Base-by-base conservation (phyloP, 441 rosid genomes). In the Biscutella laevigata region DNA sequence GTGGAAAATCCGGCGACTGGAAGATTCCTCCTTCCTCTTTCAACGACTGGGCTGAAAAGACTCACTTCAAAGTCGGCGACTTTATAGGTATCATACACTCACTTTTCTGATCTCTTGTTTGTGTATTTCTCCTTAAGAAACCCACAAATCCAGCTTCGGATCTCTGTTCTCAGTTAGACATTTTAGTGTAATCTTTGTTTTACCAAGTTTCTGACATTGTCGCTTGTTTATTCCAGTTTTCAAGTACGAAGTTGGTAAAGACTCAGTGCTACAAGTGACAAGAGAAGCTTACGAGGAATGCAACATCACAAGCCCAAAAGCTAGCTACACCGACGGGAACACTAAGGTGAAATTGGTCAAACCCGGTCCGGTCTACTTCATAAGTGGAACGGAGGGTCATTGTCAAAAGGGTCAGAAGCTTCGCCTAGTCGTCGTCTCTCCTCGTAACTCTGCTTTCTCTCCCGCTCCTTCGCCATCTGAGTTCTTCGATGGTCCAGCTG, bases 381-480 rank as follows among this genome's bases (percentile, higher is more conserved):
- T 91, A 30, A 92, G 95, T 54, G 98, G 95, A 58, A 83, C 78
- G 1, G 54, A 77, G 57, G 89, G 81, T n/a, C 88, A 75, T 55
- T 91, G 98, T 39, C 77, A 73, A 61, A 77, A 88, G 45, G 96
- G 98, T 3, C 87, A 91, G 79, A 88, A 83, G 76, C 38, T 92
- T 57, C 50, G 74, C 4, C 66, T 88, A 14, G 86, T 88, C 3
- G 95, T 76, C 7, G 34, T 84, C 65, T 54, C 74, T 8, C 65
- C 66, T 25, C 80, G 71, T 63, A 58, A 42, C 40, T 69, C 59
- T 39, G 78, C 47, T 21, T 61, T 75, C 58, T 73, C 97, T 60
- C 97, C 95, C 0, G 91, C 95, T 7, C 94, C 95, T 42, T 70
- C 95, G 4, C 96, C 96, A n/a, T n/a, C n/a, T n/a, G n/a, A 30